A percentile compares a stretch with the other conserved stretches of the same genome.
These are phyloP conservation scores for Ophiostoma novo-ulmi DNA, from an alignment of 2,329 filamentous ascomycete species.

Conservation along the genomic window DNA sequence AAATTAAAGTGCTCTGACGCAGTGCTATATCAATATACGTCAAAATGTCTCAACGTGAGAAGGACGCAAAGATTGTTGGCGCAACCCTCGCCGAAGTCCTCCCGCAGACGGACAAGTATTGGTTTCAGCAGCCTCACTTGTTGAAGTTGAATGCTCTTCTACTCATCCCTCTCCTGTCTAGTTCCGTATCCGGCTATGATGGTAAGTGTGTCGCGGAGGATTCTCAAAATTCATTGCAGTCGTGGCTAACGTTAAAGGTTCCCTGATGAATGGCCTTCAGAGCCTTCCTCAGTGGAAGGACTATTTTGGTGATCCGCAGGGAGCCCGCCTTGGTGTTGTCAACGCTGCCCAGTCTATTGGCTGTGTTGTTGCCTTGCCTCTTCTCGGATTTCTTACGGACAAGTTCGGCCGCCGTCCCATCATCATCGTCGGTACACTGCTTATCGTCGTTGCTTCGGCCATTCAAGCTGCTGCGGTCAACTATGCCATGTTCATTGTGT, in stretches of 20 bases:
- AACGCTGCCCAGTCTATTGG: slow-evolving; percentile 33
- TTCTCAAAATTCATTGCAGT: background rate
- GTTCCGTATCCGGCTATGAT: background rate
- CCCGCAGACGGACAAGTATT: slow-evolving; percentile 15
- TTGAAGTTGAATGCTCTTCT: slow-evolving; percentile 18
- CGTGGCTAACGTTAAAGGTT: slow-evolving; percentile 25
- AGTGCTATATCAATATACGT: no score
- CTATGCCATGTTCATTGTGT: background rate
- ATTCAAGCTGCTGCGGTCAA: background rate
- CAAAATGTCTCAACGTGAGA: background rate
- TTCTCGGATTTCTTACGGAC: slow-evolving; percentile 51
- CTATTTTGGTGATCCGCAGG: slow-evolving; percentile 34
- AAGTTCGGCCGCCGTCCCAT: slow-evolving; percentile 47
- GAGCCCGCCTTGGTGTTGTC: slow-evolving; percentile 31
- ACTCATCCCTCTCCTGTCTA: slow-evolving; percentile 17
- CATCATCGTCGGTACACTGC: slow-evolving; percentile 46
- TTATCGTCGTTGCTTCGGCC: slow-evolving; percentile 46
- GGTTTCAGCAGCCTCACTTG: slow-evolving; percentile 22
- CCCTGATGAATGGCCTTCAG: slow-evolving; percentile 39
- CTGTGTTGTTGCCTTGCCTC: slow-evolving; percentile 35
- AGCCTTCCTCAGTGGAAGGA: slow-evolving; percentile 34
- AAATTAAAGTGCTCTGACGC: no score
- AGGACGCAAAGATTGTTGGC: slow-evolving; percentile 30
- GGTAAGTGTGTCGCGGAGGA: background rate
- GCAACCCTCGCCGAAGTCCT: slow-evolving; percentile 27